Evolutionary conservation across 495 filamentous ascomycete species (phyloP).

Genomic region (Penicillium paxilli): DNA sequence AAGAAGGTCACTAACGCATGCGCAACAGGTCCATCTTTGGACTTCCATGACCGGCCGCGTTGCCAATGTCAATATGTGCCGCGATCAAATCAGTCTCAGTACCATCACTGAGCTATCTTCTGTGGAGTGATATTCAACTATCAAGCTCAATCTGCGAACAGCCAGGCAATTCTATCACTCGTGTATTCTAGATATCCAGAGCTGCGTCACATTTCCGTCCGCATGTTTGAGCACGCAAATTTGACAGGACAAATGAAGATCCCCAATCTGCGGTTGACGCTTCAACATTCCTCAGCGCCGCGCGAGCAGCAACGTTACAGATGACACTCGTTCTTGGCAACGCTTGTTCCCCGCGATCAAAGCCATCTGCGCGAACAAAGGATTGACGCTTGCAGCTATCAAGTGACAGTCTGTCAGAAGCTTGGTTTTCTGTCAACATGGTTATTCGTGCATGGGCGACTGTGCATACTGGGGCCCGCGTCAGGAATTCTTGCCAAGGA

Average conservation of each 20-base stretch:
- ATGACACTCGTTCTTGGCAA: neutral
- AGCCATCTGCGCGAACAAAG: neutral
- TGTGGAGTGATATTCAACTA: too few species aligned
- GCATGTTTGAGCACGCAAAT: neutral
- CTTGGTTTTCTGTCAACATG: neutral
- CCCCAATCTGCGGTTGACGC: neutral
- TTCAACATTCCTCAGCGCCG: conserved; percentile 3
- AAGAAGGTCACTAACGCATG: too few species aligned
- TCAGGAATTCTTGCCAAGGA: too few species aligned
- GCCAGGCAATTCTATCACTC: neutral
- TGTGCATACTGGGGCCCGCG: too few species aligned
- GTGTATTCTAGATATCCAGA: neutral
- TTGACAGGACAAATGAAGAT: conserved; percentile 1
- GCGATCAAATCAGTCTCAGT: too few species aligned
- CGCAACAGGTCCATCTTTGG: too few species aligned
- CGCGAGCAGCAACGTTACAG: neutral
- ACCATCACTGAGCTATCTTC: too few species aligned
- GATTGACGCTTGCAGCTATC: neutral
- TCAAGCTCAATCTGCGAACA: conserved; percentile 1
- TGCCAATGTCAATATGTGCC: too few species aligned
- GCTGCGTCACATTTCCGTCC: neutral
- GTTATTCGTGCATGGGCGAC: neutral
- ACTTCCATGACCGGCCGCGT: too few species aligned
- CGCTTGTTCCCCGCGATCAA: neutral
- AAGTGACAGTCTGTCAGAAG: neutral